These are phyloP conservation scores for Gelatoporia subvermispora DNA, from an alignment of 768 basidiomycete genomes.

Conservation along the genomic window DNA sequence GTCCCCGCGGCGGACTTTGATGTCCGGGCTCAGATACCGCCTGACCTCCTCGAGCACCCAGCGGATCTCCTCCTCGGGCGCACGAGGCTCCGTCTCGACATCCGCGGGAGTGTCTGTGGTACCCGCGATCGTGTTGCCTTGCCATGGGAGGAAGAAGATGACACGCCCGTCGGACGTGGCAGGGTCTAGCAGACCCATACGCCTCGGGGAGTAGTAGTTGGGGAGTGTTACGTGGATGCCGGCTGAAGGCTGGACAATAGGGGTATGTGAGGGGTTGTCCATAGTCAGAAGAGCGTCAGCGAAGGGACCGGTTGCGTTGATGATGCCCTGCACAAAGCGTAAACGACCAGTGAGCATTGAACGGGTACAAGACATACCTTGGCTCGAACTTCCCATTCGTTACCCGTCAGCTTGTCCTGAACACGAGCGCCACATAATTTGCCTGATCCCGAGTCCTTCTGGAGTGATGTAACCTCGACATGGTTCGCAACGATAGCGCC, in stretches of 20 bases:
- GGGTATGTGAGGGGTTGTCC: slow-evolving; percentile 69
- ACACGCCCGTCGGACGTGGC: slow-evolving; percentile 94
- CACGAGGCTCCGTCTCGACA: slow-evolving; percentile 71
- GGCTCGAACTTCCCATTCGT: slow-evolving; percentile 76
- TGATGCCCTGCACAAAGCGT: slow-evolving; percentile 56
- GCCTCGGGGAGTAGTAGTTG: slow-evolving; percentile 92
- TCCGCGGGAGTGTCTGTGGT: slow-evolving; percentile 85
- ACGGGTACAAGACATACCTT: slow-evolving; percentile 41
- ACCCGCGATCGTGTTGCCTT: slow-evolving; percentile 95
- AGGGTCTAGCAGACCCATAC: slow-evolving; percentile 94
- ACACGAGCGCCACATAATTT: slow-evolving; percentile 72
- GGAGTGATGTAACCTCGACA: slow-evolving; percentile 73
- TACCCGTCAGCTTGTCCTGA: slow-evolving; percentile 77
- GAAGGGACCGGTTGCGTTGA: slow-evolving; percentile 98
- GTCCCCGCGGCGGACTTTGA: slow-evolving; percentile 90
- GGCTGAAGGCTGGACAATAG: slow-evolving; percentile 89
- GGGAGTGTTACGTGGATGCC: slow-evolving; percentile 97
- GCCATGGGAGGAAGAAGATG: slow-evolving; percentile 99
- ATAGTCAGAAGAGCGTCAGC: slow-evolving; percentile 79
- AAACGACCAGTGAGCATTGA: neutral
- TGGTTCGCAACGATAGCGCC: slow-evolving; percentile 90
- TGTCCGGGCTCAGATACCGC: slow-evolving; percentile 84
- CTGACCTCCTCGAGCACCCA: slow-evolving; percentile 96
- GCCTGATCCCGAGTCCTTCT: slow-evolving; percentile 53
- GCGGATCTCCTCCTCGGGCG: slow-evolving; percentile 89